Base-by-base conservation (phyloP, 1,284 basidiomycete species). In the Cutaneotrichosporon sp. region DNA sequence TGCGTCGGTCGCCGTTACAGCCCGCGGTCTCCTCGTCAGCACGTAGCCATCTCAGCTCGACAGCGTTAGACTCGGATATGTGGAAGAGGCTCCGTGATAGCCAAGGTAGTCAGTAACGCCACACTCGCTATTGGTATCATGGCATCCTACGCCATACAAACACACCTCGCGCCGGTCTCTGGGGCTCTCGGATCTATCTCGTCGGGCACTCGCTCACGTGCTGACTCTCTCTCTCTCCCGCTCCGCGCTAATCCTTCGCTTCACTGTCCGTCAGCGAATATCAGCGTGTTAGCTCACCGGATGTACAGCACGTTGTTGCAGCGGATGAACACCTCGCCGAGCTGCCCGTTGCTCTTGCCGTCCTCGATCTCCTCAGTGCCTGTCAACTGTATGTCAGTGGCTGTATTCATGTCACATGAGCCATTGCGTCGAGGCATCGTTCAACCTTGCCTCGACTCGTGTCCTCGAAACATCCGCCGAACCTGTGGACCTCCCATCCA, bases 291-390 rank as follows among this genome's bases (percentile, higher is more conserved):
- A n/a, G 74, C 76, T 62, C 62, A 81, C 76, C 81, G 75, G 75
- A 96, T 93, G 80, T 95, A 96, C 63, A 95, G 84, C 38, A 96
- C 92, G 71, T 96, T 96, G 83, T 96, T 96, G 84, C 89, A 90
- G 90, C 96, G 87, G 77, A 99, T 97, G 82, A 99, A 97, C 60
- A 99, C 95, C 83, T 99, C 97, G 70, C 97, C 97, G 31, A 99
- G 84, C 22, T 93, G 90, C 56, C 97, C 97, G 72, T 93, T 97
- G 16, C 93, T 95, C 80, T 92, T 88, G 58, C 95, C 96, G 74
- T 97, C 91, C 81, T 97, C 93, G 74, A 91, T 96, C 82, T 99
- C 97, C 81, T 99, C 97, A 2, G 97, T 95, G 80, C 99, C 98
- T 52, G 95, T 95, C 60, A 99, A 86, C 93, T 97, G 73, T 52